A percentile compares a stretch with the other conserved stretches of the same genome.
Conservation (phyloP, 371 early-diverging fungal genomes). For the Mortierella sp. region DNA sequence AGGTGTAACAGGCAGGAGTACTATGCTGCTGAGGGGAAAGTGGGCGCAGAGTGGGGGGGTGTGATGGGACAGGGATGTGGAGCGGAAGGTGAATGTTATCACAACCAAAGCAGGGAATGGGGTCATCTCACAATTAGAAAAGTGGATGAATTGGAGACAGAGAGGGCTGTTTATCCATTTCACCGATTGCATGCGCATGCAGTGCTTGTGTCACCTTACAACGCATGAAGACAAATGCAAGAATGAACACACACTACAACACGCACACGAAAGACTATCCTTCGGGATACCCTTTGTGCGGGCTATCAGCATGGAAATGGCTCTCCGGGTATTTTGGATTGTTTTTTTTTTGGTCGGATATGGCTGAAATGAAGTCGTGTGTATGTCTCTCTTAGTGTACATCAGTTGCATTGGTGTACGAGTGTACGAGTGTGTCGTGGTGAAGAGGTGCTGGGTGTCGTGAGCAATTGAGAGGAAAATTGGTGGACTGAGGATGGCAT, state of each 20-base stretch:
- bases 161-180: neutral
- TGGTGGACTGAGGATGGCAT: neutral
- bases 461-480: neutral
- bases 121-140: neutral
- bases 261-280: neutral
- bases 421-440: neutral
- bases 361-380: neutral
- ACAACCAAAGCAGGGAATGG: neutral
- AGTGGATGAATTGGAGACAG: too few species aligned
- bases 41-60: neutral
- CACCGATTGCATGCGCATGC: neutral
- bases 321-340: neutral
- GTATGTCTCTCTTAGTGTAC: neutral
- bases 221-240: neutral
- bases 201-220: constrained; percentile 2
- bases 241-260: neutral
- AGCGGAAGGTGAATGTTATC: neutral
- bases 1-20: neutral
- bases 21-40: neutral
- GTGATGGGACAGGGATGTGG: neutral
- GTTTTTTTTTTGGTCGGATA: too few species aligned
- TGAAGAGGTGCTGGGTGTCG: neutral
- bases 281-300: constrained; percentile 8
- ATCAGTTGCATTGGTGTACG: neutral
- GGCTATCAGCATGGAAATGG: neutral